Evolutionary conservation across 176 grass and related monocot genomes (phyloP).

Genomic region (Saccharum officinarum): DNA sequence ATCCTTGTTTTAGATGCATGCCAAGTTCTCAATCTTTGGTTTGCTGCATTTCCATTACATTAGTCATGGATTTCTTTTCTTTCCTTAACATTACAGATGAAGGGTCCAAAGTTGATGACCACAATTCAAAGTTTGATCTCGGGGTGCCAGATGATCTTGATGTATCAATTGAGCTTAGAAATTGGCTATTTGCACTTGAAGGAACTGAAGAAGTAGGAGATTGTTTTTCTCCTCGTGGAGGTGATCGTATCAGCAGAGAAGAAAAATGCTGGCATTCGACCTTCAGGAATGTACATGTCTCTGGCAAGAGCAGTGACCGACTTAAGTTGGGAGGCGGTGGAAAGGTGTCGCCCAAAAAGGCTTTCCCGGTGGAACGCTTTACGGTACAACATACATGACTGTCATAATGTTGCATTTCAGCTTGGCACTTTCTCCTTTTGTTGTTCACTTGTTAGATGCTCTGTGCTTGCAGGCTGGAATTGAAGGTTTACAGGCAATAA

Average conservation of each 20-base stretch:
- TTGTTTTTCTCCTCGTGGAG: constrained; percentile 41
- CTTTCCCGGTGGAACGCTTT: constrained; percentile 80
- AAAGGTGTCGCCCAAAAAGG: constrained; percentile 37
- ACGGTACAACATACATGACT: constrained; percentile 48
- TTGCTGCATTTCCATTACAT: constrained; percentile 28
- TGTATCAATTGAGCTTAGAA: constrained; percentile 78
- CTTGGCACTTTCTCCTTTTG: constrained; percentile 9
- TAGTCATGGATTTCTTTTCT: constrained; percentile 19
- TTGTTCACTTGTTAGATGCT: constrained; percentile 31
- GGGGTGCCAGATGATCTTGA: constrained; percentile 95
- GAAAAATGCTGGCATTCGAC: constrained; percentile 99
- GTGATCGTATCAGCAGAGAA: constrained; percentile 72
- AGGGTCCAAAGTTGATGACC: constrained; percentile 48
- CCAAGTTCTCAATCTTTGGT: background rate
- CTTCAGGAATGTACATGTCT: constrained; percentile 80
- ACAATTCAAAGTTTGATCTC: constrained; percentile 65
- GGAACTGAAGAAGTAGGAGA: constrained; percentile 68
- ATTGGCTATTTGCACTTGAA: constrained; percentile 99
- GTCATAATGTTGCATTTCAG: constrained; percentile 11
- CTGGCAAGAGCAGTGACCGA: constrained; percentile 69
- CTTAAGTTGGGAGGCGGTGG: constrained; percentile 41
- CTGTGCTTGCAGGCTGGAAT: constrained; percentile 69
- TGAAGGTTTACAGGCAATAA: constrained; percentile 93
- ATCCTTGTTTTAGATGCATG: constrained; percentile 29
- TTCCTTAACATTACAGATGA: constrained; percentile 42